Conservation (phyloP, 176 grass and related monocot genomes). For the Oryza nivara region DNA sequence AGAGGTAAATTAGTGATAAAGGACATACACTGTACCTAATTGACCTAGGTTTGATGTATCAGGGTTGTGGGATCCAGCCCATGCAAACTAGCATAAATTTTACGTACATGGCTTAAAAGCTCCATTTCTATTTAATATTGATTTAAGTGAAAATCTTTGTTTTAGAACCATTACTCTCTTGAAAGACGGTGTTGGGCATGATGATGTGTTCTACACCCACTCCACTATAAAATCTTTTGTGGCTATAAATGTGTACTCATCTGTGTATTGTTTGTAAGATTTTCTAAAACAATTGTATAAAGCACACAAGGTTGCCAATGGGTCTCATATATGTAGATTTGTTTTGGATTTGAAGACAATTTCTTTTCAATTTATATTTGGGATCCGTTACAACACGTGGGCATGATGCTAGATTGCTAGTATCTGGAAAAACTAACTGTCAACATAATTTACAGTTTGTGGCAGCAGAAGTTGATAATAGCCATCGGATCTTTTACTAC, state of each 20-base stretch:
- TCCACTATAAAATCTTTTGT: background rate
- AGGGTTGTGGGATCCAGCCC: background rate
- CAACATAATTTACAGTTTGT: conserved; percentile 51
- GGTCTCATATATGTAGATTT: background rate
- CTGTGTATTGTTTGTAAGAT: background rate
- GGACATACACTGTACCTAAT: conserved; percentile 4
- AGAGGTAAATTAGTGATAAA: conserved; percentile 56
- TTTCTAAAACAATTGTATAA: background rate
- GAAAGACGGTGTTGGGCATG: background rate
- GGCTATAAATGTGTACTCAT: background rate
- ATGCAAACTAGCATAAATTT: background rate
- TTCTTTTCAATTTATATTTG: background rate
- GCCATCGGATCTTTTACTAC: conserved; percentile 67
- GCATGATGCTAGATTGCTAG: background rate
- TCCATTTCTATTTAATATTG: conserved; percentile 7
- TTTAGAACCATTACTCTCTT: background rate
- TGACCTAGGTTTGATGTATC: background rate
- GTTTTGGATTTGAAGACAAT: background rate
- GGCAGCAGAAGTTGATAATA: conserved; percentile 66
- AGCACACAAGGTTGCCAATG: background rate
- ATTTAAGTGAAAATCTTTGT: background rate
- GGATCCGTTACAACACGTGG: background rate
- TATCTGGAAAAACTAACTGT: conserved; percentile 32
- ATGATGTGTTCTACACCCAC: background rate
- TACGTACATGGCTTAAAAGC: background rate